Conservation (phyloP, 1,139 yeast genomes). For the Taphrina betulina region DNA sequence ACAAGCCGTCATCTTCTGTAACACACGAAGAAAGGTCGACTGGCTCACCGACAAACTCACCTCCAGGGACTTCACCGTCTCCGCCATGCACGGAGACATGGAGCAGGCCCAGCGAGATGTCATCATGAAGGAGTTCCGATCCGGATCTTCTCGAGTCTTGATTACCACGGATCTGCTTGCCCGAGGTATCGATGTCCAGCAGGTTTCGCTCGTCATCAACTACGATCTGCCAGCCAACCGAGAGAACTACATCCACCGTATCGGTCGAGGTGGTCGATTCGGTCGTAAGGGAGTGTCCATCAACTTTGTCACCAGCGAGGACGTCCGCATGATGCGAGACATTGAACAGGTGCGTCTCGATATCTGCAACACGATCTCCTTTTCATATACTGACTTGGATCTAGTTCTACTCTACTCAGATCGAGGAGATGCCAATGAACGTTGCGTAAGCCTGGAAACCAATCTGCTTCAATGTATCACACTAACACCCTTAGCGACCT, state of each 20-base stretch:
- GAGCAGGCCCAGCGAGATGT: slow-evolving; percentile 96
- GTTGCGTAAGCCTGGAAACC: no score
- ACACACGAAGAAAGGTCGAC: slow-evolving; percentile 98
- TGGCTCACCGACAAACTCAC: slow-evolving; percentile 82
- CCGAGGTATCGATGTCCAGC: slow-evolving; percentile 99
- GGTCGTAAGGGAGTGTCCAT: slow-evolving; percentile 99
- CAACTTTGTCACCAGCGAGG: slow-evolving; percentile 90
- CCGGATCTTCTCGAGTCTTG: slow-evolving; percentile 95
- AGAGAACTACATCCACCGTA: slow-evolving; percentile 98
- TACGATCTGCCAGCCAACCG: slow-evolving; percentile 96
- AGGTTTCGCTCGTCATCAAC: slow-evolving; percentile 95
- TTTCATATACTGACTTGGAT: no score
- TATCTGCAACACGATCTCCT: not conserved
- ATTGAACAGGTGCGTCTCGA: slow-evolving; percentile 83
- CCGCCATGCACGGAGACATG: slow-evolving; percentile 97
- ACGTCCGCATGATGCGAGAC: slow-evolving; percentile 93
- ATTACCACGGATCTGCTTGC: slow-evolving; percentile 97
- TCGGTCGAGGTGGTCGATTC: slow-evolving; percentile 99
- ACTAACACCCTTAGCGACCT: no score
- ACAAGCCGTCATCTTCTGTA: slow-evolving; percentile 99
- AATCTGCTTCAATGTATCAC: no score
- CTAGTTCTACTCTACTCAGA: slow-evolving; percentile 92
- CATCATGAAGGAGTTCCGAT: slow-evolving; percentile 98
- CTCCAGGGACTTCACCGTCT: slow-evolving; percentile 87
- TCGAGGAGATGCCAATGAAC: slow-evolving; percentile 96